Percentiles rank a stretch among this genome's conserved stretches.
These are phyloP conservation scores for Penicillium concentricum DNA, from an alignment of 2,329 filamentous ascomycete genomes.

Conservation along the genomic window DNA sequence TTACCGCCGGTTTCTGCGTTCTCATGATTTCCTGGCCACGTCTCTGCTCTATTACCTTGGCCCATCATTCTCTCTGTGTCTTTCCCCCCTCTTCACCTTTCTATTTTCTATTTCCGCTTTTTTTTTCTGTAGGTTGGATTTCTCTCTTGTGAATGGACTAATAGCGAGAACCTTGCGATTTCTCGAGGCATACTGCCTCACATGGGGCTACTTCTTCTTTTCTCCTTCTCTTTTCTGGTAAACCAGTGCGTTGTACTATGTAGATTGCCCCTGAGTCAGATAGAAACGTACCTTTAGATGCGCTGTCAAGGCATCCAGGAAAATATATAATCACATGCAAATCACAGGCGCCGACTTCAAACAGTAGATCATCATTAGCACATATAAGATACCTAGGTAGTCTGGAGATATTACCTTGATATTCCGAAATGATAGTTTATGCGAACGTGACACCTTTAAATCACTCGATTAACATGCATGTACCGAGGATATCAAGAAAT, in stretches of 20 bases:
- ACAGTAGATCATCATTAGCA: background rate
- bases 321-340: slow-evolving; percentile 1
- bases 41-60: slow-evolving; percentile 7
- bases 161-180: slow-evolving; percentile 35
- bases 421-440: background rate
- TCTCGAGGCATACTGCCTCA: background rate
- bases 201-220: background rate
- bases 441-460: background rate
- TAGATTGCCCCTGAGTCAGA: background rate
- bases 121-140: slow-evolving; percentile 35
- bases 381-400: background rate
- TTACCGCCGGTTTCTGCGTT: slow-evolving; percentile 28
- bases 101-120: slow-evolving; percentile 16
- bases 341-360: background rate
- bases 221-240: background rate
- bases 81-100: slow-evolving; percentile 16
- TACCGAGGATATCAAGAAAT: background rate
- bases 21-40: slow-evolving; percentile 13
- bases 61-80: slow-evolving; percentile 15
- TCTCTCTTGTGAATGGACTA: slow-evolving; percentile 37
- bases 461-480: background rate
- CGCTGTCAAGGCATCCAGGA: background rate
- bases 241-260: background rate
- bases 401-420: background rate
- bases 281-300: background rate